These are phyloP conservation scores for Alternaria arbusti DNA, from an alignment of 2,329 filamentous ascomycete species.

Conservation along the genomic window DNA sequence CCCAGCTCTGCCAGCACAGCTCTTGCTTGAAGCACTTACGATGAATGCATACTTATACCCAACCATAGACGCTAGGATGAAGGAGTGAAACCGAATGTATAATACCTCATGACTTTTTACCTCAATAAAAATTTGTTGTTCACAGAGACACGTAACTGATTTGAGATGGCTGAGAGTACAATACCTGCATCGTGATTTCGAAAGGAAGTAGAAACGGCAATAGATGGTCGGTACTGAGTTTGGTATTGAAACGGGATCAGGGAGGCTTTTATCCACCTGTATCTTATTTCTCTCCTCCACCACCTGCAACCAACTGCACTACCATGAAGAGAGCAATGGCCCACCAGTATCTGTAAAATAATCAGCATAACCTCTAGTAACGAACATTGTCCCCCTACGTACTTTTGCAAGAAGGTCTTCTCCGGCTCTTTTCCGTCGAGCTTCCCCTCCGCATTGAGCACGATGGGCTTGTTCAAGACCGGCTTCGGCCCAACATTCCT, in stretches of 20 bases:
- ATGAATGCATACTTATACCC: conserved; percentile 5
- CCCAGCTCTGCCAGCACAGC: conserved; percentile 4
- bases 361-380: conserved; percentile 15
- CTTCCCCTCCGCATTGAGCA: conserved; percentile 62
- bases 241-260: background rate
- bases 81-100: conserved; percentile 1
- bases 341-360: conserved; percentile 57
- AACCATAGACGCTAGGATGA: background rate
- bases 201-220: background rate
- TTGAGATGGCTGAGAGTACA: background rate
- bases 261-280: background rate
- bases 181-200: background rate
- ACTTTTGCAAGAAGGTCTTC: conserved; percentile 61
- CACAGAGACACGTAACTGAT: background rate
- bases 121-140: background rate
- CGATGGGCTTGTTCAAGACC: conserved; percentile 59
- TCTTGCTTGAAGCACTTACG: background rate
- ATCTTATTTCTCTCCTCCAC: conserved; percentile 42
- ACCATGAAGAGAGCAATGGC: conserved; percentile 55
- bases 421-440: conserved; percentile 55
- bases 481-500: conserved; percentile 50
- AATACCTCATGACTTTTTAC: conserved; percentile 3
- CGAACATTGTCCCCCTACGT: conserved; percentile 22
- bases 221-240: background rate
- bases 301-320: conserved; percentile 54